phyloP scores from a whole-genome alignment of 2,329 filamentous ascomycete species.

The Ascosphaera aggregata region DNA sequence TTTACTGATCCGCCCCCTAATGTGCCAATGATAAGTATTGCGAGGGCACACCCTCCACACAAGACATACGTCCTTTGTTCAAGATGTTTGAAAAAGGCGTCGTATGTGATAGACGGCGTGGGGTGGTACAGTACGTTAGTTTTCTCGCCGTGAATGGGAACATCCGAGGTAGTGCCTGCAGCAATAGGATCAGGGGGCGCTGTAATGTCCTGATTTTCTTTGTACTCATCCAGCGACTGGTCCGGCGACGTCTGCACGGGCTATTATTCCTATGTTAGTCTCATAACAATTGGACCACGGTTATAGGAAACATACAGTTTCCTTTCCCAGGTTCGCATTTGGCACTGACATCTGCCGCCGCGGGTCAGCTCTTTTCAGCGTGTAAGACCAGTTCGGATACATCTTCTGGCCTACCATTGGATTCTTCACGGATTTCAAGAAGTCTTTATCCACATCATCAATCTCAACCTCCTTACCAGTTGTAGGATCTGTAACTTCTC shows the following conservation, averaged over 20 bases:
- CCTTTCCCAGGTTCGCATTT: slow-evolving; percentile 65
- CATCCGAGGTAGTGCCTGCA: slow-evolving; percentile 66
- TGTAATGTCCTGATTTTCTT: slow-evolving; percentile 64
- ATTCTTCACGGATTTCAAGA: slow-evolving; percentile 46
- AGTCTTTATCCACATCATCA: slow-evolving; percentile 50
- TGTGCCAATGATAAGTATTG: slow-evolving; percentile 54
- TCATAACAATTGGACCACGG: slow-evolving; percentile 2
- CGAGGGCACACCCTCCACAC: slow-evolving; percentile 44
- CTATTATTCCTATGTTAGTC: slow-evolving; percentile 10
- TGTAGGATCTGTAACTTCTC: slow-evolving; percentile 61
- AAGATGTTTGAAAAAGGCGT: slow-evolving; percentile 59
- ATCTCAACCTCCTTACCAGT: slow-evolving; percentile 74
- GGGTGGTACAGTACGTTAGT: slow-evolving; percentile 93
- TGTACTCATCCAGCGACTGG: slow-evolving; percentile 60
- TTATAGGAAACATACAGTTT: slow-evolving; percentile 26
- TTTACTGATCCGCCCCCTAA: slow-evolving; percentile 56
- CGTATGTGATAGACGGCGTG: slow-evolving; percentile 70
- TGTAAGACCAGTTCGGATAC: not conserved
- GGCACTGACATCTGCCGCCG: slow-evolving; percentile 47
- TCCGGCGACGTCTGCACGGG: slow-evolving; percentile 45
- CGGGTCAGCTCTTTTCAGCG: not conserved
- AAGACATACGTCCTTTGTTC: slow-evolving; percentile 53
- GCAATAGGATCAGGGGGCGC: slow-evolving; percentile 74
- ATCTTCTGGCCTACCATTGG: slow-evolving; percentile 33
- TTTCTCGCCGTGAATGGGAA: slow-evolving; percentile 89